Evolutionary conservation across 352 stramenopile species (phyloP).

Genomic region (Phytophthora aleatoria): DNA sequence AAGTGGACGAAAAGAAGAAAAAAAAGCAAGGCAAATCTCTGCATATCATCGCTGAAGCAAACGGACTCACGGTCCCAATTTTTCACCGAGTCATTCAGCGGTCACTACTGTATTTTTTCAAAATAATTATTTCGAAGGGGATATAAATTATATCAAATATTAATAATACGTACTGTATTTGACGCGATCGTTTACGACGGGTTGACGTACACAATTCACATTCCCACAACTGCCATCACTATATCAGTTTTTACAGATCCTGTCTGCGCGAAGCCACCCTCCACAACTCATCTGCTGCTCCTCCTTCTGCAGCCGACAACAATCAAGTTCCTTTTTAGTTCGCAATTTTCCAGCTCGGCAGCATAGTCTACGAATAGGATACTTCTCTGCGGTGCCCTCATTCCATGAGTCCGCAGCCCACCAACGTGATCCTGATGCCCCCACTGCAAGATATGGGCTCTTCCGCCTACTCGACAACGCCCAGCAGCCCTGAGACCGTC

Average conservation of each 20-base stretch:
- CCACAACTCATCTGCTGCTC: constrained; percentile 8
- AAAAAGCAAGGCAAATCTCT: no score
- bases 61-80: constrained; percentile 26
- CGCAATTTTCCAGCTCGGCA: constrained; percentile 17
- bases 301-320: constrained; percentile 11
- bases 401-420: constrained; percentile 22
- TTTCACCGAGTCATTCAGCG: constrained; percentile 29
- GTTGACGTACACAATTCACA: not conserved
- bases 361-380: not conserved
- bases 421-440: constrained; percentile 25
- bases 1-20: no score
- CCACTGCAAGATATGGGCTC: constrained; percentile 17
- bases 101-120: not conserved
- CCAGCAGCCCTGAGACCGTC: constrained; percentile 16
- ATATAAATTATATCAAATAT: no score
- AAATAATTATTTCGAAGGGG: no score
- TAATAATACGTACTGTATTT: no score
- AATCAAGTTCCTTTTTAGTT: constrained; percentile 29
- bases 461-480: constrained; percentile 10
- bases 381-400: not conserved
- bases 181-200: not conserved
- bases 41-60: constrained; percentile 10
- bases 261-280: constrained; percentile 7
- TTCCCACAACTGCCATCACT: constrained; percentile 5
- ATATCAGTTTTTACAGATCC: constrained; percentile 19